Conservation (phyloP, 139 green algal genomes). For the Coccomyxa sp. region DNA sequence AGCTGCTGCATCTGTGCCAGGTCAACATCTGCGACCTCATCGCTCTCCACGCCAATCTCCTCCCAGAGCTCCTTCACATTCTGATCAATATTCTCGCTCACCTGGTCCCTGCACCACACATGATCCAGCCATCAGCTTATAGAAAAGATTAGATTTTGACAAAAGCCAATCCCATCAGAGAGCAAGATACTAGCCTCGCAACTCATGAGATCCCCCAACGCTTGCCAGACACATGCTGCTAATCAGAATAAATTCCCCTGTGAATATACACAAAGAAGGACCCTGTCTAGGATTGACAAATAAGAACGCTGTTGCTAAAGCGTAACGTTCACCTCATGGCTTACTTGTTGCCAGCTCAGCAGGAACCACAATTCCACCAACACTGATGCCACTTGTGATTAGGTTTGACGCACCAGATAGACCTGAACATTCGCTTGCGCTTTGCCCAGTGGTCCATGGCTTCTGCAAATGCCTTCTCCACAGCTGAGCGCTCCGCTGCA, state of each 20-base stretch:
- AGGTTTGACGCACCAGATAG: slow-evolving; percentile 50
- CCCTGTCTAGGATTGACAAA: not conserved
- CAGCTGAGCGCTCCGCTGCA: slow-evolving; percentile 15
- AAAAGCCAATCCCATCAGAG: not conserved
- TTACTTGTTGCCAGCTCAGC: not conserved
- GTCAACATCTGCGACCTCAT: slow-evolving; percentile 52
- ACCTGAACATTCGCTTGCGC: slow-evolving; percentile 54
- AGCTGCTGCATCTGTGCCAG: slow-evolving; percentile 28
- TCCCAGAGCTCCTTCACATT: slow-evolving; percentile 72
- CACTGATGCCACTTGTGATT: not conserved
- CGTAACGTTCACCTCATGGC: not conserved
- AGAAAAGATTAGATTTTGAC: not conserved
- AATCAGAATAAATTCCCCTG: not conserved
- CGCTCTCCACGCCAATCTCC: slow-evolving; percentile 77
- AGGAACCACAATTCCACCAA: not conserved
- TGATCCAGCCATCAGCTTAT: not conserved
- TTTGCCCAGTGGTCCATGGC: slow-evolving; percentile 54
- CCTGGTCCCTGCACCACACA: slow-evolving; percentile 34
- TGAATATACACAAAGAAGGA: not conserved
- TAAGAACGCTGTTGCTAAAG: not conserved
- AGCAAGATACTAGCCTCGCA: not conserved
- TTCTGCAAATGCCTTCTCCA: slow-evolving; percentile 27
- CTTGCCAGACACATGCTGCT: not conserved
- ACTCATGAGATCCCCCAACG: not conserved
- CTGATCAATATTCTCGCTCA: slow-evolving; percentile 70